Conservation (phyloP, 768 basidiomycete genomes). For the Chalciporus sphaerocephalus region DNA sequence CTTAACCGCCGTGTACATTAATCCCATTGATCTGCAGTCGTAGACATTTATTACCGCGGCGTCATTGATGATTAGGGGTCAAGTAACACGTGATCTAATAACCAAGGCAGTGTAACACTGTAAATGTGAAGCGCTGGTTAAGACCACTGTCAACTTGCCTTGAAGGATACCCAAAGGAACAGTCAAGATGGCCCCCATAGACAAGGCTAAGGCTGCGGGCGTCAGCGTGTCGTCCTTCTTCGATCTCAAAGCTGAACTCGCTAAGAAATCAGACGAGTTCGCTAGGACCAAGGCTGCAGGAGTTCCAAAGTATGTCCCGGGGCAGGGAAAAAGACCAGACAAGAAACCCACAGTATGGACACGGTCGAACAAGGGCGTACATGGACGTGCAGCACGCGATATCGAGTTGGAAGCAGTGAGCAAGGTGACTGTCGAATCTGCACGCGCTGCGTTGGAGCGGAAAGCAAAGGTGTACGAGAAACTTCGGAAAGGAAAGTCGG, state of each 20-base stretch:
- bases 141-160: background rate
- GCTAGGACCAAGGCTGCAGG: conserved; percentile 62
- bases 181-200: conserved; percentile 42
- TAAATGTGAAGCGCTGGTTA: background rate
- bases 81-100: conserved; percentile 9
- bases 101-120: no score
- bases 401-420: conserved; percentile 65
- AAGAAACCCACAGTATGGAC: conserved; percentile 84
- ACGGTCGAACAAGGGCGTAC: conserved; percentile 71
- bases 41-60: no score
- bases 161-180: conserved; percentile 6
- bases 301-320: conserved; percentile 45
- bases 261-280: conserved; percentile 52
- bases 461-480: conserved; percentile 82
- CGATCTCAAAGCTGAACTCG: conserved; percentile 66
- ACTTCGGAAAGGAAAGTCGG: conserved; percentile 69
- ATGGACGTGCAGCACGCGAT: conserved; percentile 60
- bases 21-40: background rate
- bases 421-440: conserved; percentile 67
- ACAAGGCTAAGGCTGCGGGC: conserved; percentile 61
- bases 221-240: conserved; percentile 73
- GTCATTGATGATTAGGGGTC: no score
- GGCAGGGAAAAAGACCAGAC: conserved; percentile 61
- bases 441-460: conserved; percentile 64
- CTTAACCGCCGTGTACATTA: conserved; percentile 28